Evolutionary conservation across 495 filamentous ascomycete genomes (phyloP), one percentile per base, ranked within the genome.

Genomic region (Penicillium robsamsonii): DNA sequence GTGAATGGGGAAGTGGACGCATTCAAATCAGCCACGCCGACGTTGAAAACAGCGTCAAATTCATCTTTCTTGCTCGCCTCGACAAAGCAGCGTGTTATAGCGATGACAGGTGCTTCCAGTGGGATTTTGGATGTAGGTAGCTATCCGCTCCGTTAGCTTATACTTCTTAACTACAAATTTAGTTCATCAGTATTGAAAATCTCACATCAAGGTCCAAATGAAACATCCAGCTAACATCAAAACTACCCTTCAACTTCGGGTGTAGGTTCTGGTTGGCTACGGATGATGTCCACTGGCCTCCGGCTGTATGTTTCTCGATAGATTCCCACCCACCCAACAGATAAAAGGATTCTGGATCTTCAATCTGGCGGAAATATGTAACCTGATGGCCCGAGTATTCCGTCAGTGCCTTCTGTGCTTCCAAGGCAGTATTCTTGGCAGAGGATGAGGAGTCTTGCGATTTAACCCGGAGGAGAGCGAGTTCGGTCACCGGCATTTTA

Each of bases 281-380:
- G 12, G 41, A 74, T 24, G 63, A 63, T 20, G 80, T 68, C 79
- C 81, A 84, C n/a, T 73, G n/a, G 5, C 45, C 45, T 11, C n/a
- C 55, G 9, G 56, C 56, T 46, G 60, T 58, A 55, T 85, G 83
- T 18, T 72, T 64, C 2, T 61, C 70, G 10, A 75, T 66, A 2
- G 78, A 79, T 13, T 71, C 69, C 82, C 82, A 84, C 22, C 73
- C 71, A 31, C 80, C 80, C 2, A 78, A 64, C 15, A 84, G 62
- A 50, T 83, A 74, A n/a, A 79, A 56, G 12, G 66, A 63, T 3
- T 63, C 60, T 9, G 75, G 74, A 57, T 83, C 75, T 50, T 83
- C 78, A 44, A 77, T 51, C 44, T 81, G 78, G 13, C 71, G 66
- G 46, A 80, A 70, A 50, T 80, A 47, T 49, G 60, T 49, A 20